Evolutionary conservation across 2,329 filamentous ascomycete genomes (phyloP), one percentile per base, ranked within the genome.

Genomic region (Elsinoe ampelina): DNA sequence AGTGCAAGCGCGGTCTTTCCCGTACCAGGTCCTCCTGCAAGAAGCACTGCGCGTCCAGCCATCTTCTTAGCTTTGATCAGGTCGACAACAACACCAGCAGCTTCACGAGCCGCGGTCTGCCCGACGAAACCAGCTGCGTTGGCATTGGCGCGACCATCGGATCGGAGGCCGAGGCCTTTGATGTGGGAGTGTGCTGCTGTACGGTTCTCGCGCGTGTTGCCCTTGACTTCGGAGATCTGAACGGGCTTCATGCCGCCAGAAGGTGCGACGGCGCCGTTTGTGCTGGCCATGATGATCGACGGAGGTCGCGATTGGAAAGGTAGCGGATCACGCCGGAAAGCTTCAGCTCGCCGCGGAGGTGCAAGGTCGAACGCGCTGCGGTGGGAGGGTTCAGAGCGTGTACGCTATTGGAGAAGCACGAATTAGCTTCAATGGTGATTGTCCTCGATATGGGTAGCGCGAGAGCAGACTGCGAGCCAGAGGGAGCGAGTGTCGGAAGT

Each of bases 161-260:
- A 71, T 68, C 88, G 87, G 64, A 98, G 75, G 15, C 93, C 93
- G 39, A 98, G 80, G 54, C 93, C 93, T 71, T 90, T 95, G 80
- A 98, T 98, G 74, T 98, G 93, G 55, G 92, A 96, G 75, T 98
- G 93, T 65, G 92, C 87, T 60, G 93, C 92, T 48, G 93, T 98
- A 70, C 93, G 85, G 76, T 95, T 93, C 73, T 96, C 92, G 77
- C 93, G 90, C 15, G 65, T 62, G 55, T 64, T 66, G 22, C 63
- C 61, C 22, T 65, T 63, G 34, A 70, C 68, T 61, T 70, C 67
- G 56, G 63, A 62, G 55, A 71, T 70, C 47, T 67, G 64, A 7
- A 71, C 68, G 34, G 67, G 64, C 57, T 66, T 64, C 55, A 61
- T 63, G 51, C 64, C 64, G 11, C 61, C 58, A 19, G 65, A 61